Evolutionary conservation across 768 basidiomycete species (phyloP).

Genomic region (Amanita phalloides): DNA sequence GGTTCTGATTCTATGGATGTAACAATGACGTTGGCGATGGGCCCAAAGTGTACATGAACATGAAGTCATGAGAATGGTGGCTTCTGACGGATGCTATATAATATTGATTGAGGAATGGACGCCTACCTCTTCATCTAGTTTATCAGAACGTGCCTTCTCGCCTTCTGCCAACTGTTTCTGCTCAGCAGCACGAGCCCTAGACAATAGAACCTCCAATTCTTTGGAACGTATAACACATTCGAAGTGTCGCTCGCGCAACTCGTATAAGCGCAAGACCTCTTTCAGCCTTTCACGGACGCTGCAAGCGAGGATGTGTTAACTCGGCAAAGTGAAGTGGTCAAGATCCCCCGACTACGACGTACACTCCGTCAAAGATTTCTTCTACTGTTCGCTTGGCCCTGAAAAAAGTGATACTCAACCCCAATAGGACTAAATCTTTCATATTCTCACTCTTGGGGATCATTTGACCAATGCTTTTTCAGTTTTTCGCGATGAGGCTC

Average conservation of each 20-base stretch:
- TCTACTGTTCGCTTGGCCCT: constrained; percentile 71
- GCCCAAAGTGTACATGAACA: constrained; percentile 3
- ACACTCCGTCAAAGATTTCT: constrained; percentile 83
- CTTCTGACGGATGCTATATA: constrained; percentile 7
- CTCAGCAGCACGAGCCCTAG: constrained; percentile 80
- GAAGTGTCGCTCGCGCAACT: constrained; percentile 85
- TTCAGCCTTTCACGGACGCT: constrained; percentile 83
- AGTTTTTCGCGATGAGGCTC: constrained; percentile 59
- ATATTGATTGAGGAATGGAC: constrained; percentile 8
- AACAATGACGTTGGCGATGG: constrained; percentile 2
- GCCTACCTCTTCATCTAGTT: constrained; percentile 65
- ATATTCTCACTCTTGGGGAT: constrained; percentile 56
- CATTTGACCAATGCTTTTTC: constrained; percentile 73
- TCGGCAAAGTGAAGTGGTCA: neutral
- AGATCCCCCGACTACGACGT: constrained; percentile 21
- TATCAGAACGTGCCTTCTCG: constrained; percentile 59
- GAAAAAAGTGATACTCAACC: constrained; percentile 3
- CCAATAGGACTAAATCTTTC: neutral
- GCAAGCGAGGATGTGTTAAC: constrained; percentile 7
- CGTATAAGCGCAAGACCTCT: constrained; percentile 79
- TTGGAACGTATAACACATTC: constrained; percentile 89
- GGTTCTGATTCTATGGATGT: constrained; percentile 43
- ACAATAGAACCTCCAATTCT: constrained; percentile 80
- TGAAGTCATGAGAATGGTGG: constrained; percentile 7
- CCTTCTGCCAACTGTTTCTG: constrained; percentile 76